phyloP scores from a whole-genome alignment of 1,284 basidiomycete species.

The Pseudozyma sp. region DNA sequence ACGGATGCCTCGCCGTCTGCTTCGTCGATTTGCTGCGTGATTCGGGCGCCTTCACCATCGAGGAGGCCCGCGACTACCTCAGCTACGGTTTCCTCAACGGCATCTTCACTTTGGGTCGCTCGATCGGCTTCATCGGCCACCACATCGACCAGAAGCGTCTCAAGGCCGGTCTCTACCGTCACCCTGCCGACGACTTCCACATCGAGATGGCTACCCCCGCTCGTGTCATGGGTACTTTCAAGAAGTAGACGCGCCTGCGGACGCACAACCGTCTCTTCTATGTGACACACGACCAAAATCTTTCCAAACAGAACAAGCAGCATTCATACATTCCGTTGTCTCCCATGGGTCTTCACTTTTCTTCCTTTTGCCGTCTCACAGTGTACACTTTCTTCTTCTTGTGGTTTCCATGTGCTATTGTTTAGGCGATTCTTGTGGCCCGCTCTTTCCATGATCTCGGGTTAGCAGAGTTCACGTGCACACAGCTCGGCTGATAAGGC shows the following conservation, averaged over 20 bases:
- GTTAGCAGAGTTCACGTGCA: neutral
- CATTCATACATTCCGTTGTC: slow-evolving; percentile 16
- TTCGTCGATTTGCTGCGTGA: slow-evolving; percentile 95
- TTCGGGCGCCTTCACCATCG: slow-evolving; percentile 91
- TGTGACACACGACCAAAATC: neutral
- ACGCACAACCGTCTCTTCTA: neutral
- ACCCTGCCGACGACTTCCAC: slow-evolving; percentile 70
- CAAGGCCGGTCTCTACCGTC: slow-evolving; percentile 67
- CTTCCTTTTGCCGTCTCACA: slow-evolving; percentile 10
- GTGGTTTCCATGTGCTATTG: slow-evolving; percentile 17
- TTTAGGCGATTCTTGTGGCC: slow-evolving; percentile 5
- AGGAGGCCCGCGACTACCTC: slow-evolving; percentile 97
- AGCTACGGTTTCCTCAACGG: slow-evolving; percentile 91
- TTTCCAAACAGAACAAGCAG: slow-evolving; percentile 12
- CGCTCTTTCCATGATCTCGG: neutral
- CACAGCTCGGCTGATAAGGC: slow-evolving; percentile 29
- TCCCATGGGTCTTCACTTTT: slow-evolving; percentile 16
- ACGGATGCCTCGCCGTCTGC: slow-evolving; percentile 96
- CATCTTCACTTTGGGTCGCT: slow-evolving; percentile 94
- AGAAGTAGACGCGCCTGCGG: slow-evolving; percentile 29
- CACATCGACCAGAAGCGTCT: slow-evolving; percentile 92
- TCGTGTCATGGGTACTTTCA: slow-evolving; percentile 61
- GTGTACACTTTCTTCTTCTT: slow-evolving; percentile 33
- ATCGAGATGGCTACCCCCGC: slow-evolving; percentile 64
- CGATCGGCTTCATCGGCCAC: slow-evolving; percentile 96